Base-by-base conservation (phyloP, 192 early-diverging fungal genomes). In the Gonapodya sp. region DNA sequence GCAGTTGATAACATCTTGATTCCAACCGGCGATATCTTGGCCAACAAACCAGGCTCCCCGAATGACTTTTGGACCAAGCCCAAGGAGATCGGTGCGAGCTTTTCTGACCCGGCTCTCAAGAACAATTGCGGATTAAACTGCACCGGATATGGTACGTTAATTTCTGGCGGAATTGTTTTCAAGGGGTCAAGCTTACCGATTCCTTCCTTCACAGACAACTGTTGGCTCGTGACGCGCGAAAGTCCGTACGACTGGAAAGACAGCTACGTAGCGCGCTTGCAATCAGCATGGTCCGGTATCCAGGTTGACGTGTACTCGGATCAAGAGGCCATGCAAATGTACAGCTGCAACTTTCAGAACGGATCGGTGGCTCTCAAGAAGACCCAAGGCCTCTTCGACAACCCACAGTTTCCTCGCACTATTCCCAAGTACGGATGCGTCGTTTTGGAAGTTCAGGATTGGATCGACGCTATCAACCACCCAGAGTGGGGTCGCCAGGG, bases 21-120 rank as follows among this genome's bases (percentile, higher is more conserved):
- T 64, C 46, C 46, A 8, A 64, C 46, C 24, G 46, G 46, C 24
- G 46, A 64, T 64, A 64, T 64, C 24, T 24, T 64, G 46, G 46
- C 46, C 8, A 64, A 64, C 46, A 8, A 24, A 16, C 46, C 46
- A 64, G 46, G n/a, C 8, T 64, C 46, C 46, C 46, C 46, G 46
- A 64, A 64, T 64, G 46, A 64, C 46, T 64, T 64, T 64, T 64
- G 46, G 46, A 64, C 46, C 8, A 64, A 64, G 46, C 46, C 46
- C 8, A 64, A 64, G 46, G 46, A 64, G 8, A 64, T 64, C 46
- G 46, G 46, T 64, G 46, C 8, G 46, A 64, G 46, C 24, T 64
- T 64, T 24, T 16, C 8, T 64, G 46, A 64, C 24, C 46, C 46
- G 8, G 46, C 8, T 8, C 46, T 64, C 46, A 8, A 64, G 46